Evolutionary conservation across 768 basidiomycete species (phyloP), one percentile per base, ranked within the genome.

Genomic region (Tulasnella sp.): DNA sequence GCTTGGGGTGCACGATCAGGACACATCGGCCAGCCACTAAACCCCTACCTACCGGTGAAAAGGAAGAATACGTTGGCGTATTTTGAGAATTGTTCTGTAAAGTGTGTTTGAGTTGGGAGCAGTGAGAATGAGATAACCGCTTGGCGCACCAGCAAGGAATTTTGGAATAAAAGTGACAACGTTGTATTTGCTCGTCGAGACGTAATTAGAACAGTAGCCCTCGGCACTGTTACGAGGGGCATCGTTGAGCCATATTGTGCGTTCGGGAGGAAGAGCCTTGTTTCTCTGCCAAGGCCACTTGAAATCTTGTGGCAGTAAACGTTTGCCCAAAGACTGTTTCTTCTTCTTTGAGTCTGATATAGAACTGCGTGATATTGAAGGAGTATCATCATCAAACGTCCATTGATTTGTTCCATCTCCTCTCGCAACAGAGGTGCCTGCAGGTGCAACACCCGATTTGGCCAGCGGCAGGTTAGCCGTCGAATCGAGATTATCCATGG

Each of bases 1-100:
- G 89, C 89, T 67, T 41, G 12, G 29, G 16, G 8, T 32, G 16
- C 9, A 42, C 33, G 32, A 41, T n/a, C 40, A 32, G 37, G 20
- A 49, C n/a, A 19, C 19, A 19, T 37, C 35, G 19, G 24, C 34
- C 29, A 49, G 37, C 32, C 31, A 13, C 4, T 16, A 16, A 48
- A 15, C 28, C 34, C n/a, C 35, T 12, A 22, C 37, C 7, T 25
- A 62, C 67, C 69, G 27, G 93, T 96, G 71, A 99, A 98, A 53
- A 99, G 72, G 74, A 99, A 99, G 73, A 99, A 99, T 55, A 98
- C 46, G 63, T 99, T 98, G 58, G 95, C 93, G 64, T 96, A 96
- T 77, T 95, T 89, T 37, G 88, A 91, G 71, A 96, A 95, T 77
- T 96, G 91, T 64, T 93, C 92, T 93, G 67, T 5, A 44, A 25